phyloP scores from a whole-genome alignment of 371 early-diverging fungal genomes.

The Mucor indicus region DNA sequence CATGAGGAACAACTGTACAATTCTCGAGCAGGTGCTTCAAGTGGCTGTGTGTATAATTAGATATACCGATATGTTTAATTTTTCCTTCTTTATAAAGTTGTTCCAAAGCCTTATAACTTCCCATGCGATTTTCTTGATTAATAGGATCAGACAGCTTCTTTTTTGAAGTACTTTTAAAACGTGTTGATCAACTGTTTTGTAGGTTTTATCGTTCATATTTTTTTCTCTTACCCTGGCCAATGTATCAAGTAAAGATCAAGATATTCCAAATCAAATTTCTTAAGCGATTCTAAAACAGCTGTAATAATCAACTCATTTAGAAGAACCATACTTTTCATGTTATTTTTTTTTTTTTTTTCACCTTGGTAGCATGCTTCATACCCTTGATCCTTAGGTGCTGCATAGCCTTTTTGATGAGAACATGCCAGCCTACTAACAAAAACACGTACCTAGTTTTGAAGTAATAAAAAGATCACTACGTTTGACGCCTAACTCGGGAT shows the following conservation, averaged over 20 bases:
- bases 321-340: too few relatives aligned
- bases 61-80: conserved; percentile 64
- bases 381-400: conserved; percentile 83
- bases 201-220: background rate
- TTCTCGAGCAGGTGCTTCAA: conserved; percentile 55
- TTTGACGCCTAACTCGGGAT: conserved; percentile 49
- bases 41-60: conserved; percentile 69
- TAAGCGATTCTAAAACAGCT: conserved; percentile 57
- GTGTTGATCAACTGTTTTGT: background rate
- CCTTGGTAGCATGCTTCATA: conserved; percentile 62
- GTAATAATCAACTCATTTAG: too few relatives aligned
- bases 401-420: too few relatives aligned
- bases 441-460: conserved; percentile 79
- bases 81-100: conserved; percentile 50
- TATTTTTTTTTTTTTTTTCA: too few relatives aligned
- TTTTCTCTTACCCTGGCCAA: conserved; percentile 39
- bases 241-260: conserved; percentile 84
- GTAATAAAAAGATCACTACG: conserved; percentile 93
- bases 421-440: background rate
- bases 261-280: conserved; percentile 65
- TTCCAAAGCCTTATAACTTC: conserved; percentile 62
- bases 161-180: conserved; percentile 26
- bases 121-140: conserved; percentile 57
- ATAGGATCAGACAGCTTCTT: conserved; percentile 29
- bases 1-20: conserved; percentile 64